Evolutionary conservation across 2,329 filamentous ascomycete genomes (phyloP), one percentile per base, ranked within the genome.

Genomic region (Phyllosticta capitalensis): DNA sequence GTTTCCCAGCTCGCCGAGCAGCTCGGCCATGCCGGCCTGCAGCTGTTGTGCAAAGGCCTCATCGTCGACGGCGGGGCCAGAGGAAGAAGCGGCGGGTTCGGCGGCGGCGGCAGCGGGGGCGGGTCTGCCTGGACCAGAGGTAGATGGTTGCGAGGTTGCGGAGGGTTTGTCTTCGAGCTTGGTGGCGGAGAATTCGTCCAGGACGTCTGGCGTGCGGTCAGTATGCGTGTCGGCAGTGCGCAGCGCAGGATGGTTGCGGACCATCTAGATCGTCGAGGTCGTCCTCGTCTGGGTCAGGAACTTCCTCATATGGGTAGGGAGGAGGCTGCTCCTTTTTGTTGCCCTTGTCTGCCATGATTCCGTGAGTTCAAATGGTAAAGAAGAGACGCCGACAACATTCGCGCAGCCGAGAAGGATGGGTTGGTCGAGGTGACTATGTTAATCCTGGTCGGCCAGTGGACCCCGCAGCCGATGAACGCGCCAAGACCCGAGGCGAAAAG

Each of bases 231-330:
- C 52, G 10, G 30, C 19, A 24, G 21, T 20, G 38, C 38, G 38
- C 38, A 45, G 38, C 17, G 38, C 38, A 45, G 38, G 38, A 19
- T 51, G 19, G 7, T 20, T 17, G 49, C 77, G 65, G 74, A 90
- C 89, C 90, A 74, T 99, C 94, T 52, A 99, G 78, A 68, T 97
- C 94, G 68, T 96, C 89, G 20, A 94, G 77, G 66, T 94, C 89
- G 73, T 94, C 94, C 74, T 95, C 92, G 65, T 97, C 92, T 6
- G 92, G 92, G 68, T 96, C 92, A 20, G 91, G 87, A 17, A 60
- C 53, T 22, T 56, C 54, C 45, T 56, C 73, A 53, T 65, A 61
- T 49, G 62, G 45, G 38, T 56, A 26, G 17, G 58, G 52, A 14
- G 62, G 19, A 38, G 58, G 19, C 45, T 7, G 48, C 26, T 9